Evolutionary conservation across 2,329 filamentous ascomycete species (phyloP), one percentile per base, ranked within the genome.

Genomic region (Botrytis sinoallii): DNA sequence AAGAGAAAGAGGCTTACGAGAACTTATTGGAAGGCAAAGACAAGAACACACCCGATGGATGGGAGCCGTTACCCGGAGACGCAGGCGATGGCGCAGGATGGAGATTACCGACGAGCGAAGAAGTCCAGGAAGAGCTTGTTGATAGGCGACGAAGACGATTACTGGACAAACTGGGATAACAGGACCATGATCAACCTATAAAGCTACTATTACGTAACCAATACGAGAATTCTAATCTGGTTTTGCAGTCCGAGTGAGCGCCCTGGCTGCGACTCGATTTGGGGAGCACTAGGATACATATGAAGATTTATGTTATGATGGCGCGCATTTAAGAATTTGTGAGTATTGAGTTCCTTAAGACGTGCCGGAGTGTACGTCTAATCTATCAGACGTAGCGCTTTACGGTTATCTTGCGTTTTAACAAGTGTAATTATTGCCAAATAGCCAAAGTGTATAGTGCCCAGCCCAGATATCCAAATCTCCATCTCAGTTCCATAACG

Each of bases 41-140:
- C 32, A 88, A 86, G 35, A 86, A 88, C 74, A 84, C 86, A 2
- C 91, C 90, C 25, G 88, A 89, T 5, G 91, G 88, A 20, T 98
- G 95, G 94, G 91, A 96, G 79, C 87, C 93, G 55, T 84, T 99
- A 78, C 96, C 96, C 0, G 96, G 95, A 0, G 94, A 98, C 83
- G 85, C 86, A 4, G 95, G 94, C 1, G 94, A 97, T 81, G 95
- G 95, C 0, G 85, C 90, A 55, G 88, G 86, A 65, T 98, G 95
- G 95, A 89, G 89, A 76, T 83, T 98, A 79, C 96, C 96, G 14
- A 95, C 92, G 8, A 84, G 94, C 73, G 94, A 97, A 32, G 93
- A 98, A 82, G 95, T 98, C n/a, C 94, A 98, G 83, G 90, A 95
- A 80, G 96, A 98, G 83, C 84, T 99, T 78, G 88, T 99, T 72